Evolutionary conservation across 129 eudicot species (phyloP).

Genomic region (Helichrysum umbraculigerum): DNA sequence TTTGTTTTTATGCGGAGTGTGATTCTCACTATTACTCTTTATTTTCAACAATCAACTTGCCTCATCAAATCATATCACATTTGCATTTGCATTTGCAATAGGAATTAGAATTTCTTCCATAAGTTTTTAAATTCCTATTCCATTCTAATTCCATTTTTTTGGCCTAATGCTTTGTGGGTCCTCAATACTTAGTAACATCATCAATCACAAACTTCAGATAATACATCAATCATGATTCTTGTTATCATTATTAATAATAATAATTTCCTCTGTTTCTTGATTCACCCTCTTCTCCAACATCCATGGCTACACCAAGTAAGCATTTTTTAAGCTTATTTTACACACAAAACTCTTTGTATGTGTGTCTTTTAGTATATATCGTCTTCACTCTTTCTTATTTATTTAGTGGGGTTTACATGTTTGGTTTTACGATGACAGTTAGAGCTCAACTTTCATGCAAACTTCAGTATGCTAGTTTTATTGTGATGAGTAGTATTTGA

Average conservation of each 20-base stretch:
- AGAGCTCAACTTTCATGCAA: background rate
- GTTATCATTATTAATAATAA: slow-evolving; percentile 16
- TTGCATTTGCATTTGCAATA: slow-evolving; percentile 6
- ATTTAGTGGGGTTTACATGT: slow-evolving; percentile 33
- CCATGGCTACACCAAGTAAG: slow-evolving; percentile 52
- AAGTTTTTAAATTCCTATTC: slow-evolving; percentile 29
- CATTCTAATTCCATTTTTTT: slow-evolving; percentile 33
- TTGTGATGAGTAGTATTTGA: slow-evolving; percentile 16
- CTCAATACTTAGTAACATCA: slow-evolving; percentile 48
- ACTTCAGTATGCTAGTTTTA: slow-evolving; percentile 1
- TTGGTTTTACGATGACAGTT: slow-evolving; percentile 21
- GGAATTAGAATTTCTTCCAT: slow-evolving; percentile 33
- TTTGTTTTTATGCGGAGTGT: slow-evolving; percentile 38
- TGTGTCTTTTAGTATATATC: background rate
- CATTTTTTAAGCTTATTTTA: slow-evolving; percentile 14
- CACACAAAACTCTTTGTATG: background rate
- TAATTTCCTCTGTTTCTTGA: slow-evolving; percentile 36
- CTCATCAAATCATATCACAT: slow-evolving; percentile 31
- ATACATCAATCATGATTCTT: slow-evolving; percentile 35
- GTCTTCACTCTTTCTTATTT: slow-evolving; percentile 11
- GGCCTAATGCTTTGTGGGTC: slow-evolving; percentile 59
- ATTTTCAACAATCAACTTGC: slow-evolving; percentile 32
- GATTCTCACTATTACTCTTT: slow-evolving; percentile 29
- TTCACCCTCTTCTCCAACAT: slow-evolving; percentile 40
- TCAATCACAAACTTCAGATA: slow-evolving; percentile 32